Base-by-base conservation (phyloP, 331 rosid genomes). In the Stylosanthes scabra region DNA sequence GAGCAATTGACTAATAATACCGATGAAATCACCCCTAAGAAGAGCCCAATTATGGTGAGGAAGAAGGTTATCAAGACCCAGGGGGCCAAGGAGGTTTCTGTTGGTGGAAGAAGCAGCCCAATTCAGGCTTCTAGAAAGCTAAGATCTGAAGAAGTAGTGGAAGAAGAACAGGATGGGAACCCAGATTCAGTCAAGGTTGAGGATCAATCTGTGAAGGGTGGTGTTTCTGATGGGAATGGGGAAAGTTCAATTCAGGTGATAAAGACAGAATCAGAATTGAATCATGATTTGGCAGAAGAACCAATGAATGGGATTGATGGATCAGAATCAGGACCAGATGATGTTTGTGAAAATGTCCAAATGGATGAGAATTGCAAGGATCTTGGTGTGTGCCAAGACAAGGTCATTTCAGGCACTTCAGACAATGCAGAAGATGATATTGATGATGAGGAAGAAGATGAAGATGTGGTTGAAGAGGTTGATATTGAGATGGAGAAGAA, bases 341-440 rank as follows among this genome's bases (percentile, higher is more conserved):
- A 71, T 55, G 88, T 61, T 60, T 71, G 50, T 47, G 88, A 80
- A 27, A 72, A 83, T 4, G 58, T 20, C 67, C 78, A 74, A 51
- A 46, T 61, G 65, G 88, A 77, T 68, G 88, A 87, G 42, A 80
- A 76, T 72, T 80, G 90, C 66, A 82, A 78, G 71, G 92, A 87
- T 68, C 83, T 87, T 47, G 91, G 74, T 25, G 89, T 89, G 28
- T 90, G 91, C 40, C 67, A 85, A 81, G 94, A 92, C 62, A 85
- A 88, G 76, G 74, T 47, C 54, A 81, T 87, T 41, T 79, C 88
- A 20, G 67, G 68, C 70, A 52, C 59, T 69, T 49, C 72, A 55
- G 74, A 82, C 44, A 80, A 79, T 78, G 83, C 51, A 44, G 54
- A 52, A 12, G 0, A 29, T 25, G 74, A 14, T 51, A 79, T 44